These are phyloP conservation scores for Clavaria fumosa DNA, from an alignment of 768 basidiomycete species.

Conservation along the genomic window DNA sequence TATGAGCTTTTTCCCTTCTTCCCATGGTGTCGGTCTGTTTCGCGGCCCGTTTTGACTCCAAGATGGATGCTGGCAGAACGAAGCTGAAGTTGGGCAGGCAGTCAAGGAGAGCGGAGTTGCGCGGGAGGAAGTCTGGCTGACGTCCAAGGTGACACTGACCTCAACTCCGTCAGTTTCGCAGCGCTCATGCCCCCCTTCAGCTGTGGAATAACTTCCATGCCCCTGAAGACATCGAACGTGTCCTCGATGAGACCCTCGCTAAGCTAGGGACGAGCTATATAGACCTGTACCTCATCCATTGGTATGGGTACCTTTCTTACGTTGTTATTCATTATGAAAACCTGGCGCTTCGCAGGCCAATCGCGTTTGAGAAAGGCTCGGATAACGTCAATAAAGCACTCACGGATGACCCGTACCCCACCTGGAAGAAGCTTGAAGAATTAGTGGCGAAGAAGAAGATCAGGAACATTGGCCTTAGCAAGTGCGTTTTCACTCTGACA, in stretches of 20 bases:
- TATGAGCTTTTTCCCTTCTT: conserved; percentile 15
- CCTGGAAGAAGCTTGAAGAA: conserved; percentile 71
- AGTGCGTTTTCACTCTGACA: conserved; percentile 27
- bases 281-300: conserved; percentile 72
- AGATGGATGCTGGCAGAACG: no score
- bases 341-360: conserved; percentile 28
- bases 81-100: conserved; percentile 52
- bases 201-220: conserved; percentile 69
- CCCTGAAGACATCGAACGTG: conserved; percentile 54
- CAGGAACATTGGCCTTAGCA: conserved; percentile 73
- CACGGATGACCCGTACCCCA: conserved; percentile 57
- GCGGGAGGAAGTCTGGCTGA: conserved; percentile 52
- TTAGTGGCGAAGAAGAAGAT: conserved; percentile 64
- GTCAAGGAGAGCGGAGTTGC: conserved; percentile 42
- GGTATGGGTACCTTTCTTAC: conserved; percentile 24
- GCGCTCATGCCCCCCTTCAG: conserved; percentile 15
- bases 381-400: conserved; percentile 35
- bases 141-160: conserved; percentile 30
- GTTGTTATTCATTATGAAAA: background rate
- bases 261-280: conserved; percentile 55
- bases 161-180: background rate
- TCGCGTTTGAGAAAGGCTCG: conserved; percentile 46
- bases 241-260: conserved; percentile 47
- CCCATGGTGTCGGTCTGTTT: conserved; percentile 1
- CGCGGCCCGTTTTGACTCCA: no score